phyloP scores from a whole-genome alignment of 352 stramenopile genomes.

The Pythium oligandrum region DNA sequence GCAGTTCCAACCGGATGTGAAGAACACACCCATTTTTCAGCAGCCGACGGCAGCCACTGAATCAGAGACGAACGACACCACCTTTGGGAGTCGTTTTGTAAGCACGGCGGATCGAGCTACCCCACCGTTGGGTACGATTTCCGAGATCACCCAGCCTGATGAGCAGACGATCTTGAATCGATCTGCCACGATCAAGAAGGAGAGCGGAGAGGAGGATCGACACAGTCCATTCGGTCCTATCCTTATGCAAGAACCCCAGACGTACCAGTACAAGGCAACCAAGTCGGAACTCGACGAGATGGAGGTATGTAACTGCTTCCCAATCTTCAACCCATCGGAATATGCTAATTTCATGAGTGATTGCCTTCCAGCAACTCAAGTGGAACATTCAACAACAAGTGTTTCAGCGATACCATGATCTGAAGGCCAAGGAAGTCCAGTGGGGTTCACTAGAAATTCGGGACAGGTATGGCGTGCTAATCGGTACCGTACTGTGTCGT shows the following conservation, averaged over 20 bases:
- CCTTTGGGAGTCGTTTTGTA: conserved; percentile 8
- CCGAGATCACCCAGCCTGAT: conserved; percentile 45
- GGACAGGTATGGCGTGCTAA: conserved; percentile 33
- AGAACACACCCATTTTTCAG: conserved; percentile 8
- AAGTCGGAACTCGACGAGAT: conserved; percentile 71
- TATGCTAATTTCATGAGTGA: conserved; percentile 8
- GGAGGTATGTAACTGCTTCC: conserved; percentile 35
- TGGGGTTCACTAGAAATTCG: conserved; percentile 55
- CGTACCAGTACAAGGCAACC: conserved; percentile 52
- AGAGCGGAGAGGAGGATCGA: conserved; percentile 36
- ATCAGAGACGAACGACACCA: conserved; percentile 3
- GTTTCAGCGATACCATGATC: conserved; percentile 53
- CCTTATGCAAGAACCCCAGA: conserved; percentile 24
- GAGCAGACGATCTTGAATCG: conserved; percentile 53
- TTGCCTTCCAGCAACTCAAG: conserved; percentile 39
- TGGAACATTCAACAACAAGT: conserved; percentile 66
- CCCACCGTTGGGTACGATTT: conserved; percentile 27
- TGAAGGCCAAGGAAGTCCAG: conserved; percentile 46
- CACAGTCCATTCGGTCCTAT: conserved; percentile 29
- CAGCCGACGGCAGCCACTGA: conserved; percentile 15
- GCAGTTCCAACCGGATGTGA: conserved; percentile 12
- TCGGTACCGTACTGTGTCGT: no score
- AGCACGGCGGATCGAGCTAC: conserved; percentile 23
- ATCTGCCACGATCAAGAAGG: conserved; percentile 31
- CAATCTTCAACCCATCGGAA: conserved; percentile 1